phyloP scores from a whole-genome alignment of 495 filamentous ascomycete genomes.

The Aspergillus coremiiformis region DNA sequence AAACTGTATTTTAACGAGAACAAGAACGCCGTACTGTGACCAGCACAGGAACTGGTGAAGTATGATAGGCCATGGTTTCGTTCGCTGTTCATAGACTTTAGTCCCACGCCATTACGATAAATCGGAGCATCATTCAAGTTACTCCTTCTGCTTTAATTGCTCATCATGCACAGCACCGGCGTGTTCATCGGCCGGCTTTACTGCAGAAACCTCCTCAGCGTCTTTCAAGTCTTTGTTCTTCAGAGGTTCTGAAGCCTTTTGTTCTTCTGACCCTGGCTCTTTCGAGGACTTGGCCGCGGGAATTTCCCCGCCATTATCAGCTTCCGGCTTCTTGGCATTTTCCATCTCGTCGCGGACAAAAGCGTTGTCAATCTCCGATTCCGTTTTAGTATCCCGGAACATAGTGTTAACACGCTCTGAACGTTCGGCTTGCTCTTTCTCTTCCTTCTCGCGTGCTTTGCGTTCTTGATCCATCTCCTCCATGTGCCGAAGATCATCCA shows the following conservation, averaged over 20 bases:
- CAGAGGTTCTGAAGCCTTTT: conserved; percentile 1
- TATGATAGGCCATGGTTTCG: background rate
- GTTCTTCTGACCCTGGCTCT: background rate
- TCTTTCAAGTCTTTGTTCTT: conserved; percentile 2
- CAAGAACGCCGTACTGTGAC: conserved; percentile 9
- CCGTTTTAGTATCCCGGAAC: conserved; percentile 58
- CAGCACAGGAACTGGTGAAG: conserved; percentile 13
- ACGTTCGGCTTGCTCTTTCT: conserved; percentile 56
- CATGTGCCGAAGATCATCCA: conserved; percentile 97
- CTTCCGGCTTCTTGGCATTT: background rate
- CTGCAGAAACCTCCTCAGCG: conserved; percentile 1
- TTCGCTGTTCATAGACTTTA: background rate
- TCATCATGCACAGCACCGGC: background rate
- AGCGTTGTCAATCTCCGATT: conserved; percentile 81
- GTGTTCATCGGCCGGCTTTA: conserved; percentile 1
- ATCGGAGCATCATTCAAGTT: background rate
- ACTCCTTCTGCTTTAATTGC: background rate
- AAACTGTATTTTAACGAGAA: conserved; percentile 1
- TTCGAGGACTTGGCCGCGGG: background rate
- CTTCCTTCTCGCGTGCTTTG: conserved; percentile 62
- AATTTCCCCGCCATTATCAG: background rate
- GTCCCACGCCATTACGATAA: background rate
- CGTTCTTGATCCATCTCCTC: conserved; percentile 88
- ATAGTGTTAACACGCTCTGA: conserved; percentile 21
- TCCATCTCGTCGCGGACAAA: conserved; percentile 59